Percentiles rank a stretch among this genome's conserved stretches.
Conservation (phyloP, 108 stramenopile genomes). For the Chaetoceros tenuissimus region DNA sequence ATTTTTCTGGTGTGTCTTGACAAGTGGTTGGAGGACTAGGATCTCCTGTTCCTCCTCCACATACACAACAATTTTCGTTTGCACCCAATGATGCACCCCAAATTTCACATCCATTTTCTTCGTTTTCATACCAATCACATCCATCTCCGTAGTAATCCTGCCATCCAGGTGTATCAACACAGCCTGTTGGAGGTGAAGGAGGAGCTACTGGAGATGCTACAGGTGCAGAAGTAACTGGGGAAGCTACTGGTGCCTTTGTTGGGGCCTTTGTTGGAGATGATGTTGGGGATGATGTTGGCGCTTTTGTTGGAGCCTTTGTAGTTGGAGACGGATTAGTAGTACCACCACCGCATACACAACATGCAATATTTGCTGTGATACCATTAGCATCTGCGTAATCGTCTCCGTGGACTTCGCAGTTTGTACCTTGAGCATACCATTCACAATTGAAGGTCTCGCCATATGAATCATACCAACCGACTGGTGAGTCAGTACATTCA, state of each 20-base stretch:
- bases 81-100: too few species aligned
- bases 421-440: slow-evolving; percentile 4
- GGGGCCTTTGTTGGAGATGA: neutral
- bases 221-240: neutral
- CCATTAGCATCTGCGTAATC: slow-evolving; percentile 7
- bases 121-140: too few species aligned
- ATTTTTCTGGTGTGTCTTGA: too few species aligned
- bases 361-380: slow-evolving; percentile 10
- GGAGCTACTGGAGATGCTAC: neutral
- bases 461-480: slow-evolving; percentile 11
- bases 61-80: too few species aligned
- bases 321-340: neutral
- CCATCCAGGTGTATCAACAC: too few species aligned
- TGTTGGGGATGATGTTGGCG: too few species aligned
- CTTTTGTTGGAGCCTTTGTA: too few species aligned
- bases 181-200: too few species aligned
- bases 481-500: slow-evolving; percentile 5
- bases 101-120: too few species aligned
- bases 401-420: slow-evolving; percentile 5
- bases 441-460: slow-evolving; percentile 1
- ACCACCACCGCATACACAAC: slow-evolving; percentile 11
- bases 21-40: too few species aligned
- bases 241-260: neutral
- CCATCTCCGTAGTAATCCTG: too few species aligned
- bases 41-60: too few species aligned